phyloP scores from a whole-genome alignment of 345 rosid genomes.

The Conringia planisiliqua region DNA sequence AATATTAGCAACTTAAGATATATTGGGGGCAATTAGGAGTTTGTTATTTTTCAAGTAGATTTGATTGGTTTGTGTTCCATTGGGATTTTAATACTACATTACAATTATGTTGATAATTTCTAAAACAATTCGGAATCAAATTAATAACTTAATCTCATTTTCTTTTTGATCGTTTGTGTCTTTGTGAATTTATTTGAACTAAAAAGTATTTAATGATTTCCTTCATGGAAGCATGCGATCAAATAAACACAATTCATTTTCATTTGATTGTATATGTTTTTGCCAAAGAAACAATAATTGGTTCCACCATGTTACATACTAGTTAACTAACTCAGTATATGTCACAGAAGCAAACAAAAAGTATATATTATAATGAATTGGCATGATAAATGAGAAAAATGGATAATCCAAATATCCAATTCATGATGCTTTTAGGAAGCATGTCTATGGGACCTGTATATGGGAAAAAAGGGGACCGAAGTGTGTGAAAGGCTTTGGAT shows the following conservation, averaged over 20 bases:
- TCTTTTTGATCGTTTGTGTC: background rate
- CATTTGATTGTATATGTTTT: background rate
- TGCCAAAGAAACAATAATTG: constrained; percentile 49
- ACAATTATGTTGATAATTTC: background rate
- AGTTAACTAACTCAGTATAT: constrained; percentile 19
- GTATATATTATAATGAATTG: background rate
- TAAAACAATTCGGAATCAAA: background rate
- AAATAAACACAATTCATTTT: background rate
- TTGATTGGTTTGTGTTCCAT: background rate
- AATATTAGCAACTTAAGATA: background rate
- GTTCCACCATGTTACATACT: constrained; percentile 48
- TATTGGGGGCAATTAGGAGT: background rate
- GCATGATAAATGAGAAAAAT: constrained; percentile 13
- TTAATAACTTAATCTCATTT: background rate
- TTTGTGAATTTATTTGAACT: background rate
- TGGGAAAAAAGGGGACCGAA: constrained; percentile 4
- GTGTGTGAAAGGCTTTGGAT: constrained; percentile 30
- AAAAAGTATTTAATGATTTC: background rate
- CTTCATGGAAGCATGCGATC: background rate
- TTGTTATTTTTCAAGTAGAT: background rate
- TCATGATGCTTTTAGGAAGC: constrained; percentile 50
- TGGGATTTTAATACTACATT: background rate
- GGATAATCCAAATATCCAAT: constrained; percentile 35
- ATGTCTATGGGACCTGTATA: constrained; percentile 66
- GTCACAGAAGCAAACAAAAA: constrained; percentile 20